Evolutionary conservation across 805 yeast genomes (phyloP).

Genomic region (Kodamaea jinghongensis): DNA sequence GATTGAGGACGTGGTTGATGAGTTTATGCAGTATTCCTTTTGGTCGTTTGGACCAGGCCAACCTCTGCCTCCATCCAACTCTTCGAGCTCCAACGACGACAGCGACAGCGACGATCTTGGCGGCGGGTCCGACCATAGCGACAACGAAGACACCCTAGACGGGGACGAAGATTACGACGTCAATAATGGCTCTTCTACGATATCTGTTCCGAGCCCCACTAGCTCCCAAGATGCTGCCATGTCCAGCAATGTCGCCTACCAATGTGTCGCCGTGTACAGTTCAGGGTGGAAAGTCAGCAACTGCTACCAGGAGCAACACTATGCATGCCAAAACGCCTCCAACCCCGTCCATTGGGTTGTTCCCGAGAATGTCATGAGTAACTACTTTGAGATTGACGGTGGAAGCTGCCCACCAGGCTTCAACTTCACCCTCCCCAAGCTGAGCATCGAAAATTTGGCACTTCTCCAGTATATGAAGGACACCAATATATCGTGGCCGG

Average conservation of each 20-base stretch:
- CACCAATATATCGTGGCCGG: slow-evolving; percentile 29
- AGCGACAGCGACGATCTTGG: neutral
- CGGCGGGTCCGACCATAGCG: neutral
- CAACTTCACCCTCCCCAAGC: slow-evolving; percentile 31
- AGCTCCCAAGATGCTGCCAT: neutral
- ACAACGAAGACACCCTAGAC: too few relatives aligned
- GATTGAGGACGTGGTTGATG: slow-evolving; percentile 24
- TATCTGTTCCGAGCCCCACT: too few relatives aligned
- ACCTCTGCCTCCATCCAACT: slow-evolving; percentile 47
- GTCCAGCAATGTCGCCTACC: slow-evolving; percentile 24
- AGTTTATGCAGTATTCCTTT: slow-evolving; percentile 28
- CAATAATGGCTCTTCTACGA: neutral
- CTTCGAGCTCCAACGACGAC: slow-evolving; percentile 1
- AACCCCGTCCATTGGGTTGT: slow-evolving; percentile 19
- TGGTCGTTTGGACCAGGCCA: slow-evolving; percentile 78
- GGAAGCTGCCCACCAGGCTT: slow-evolving; percentile 34
- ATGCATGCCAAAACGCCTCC: slow-evolving; percentile 52
- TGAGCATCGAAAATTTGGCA: slow-evolving; percentile 34
- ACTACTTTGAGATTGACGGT: slow-evolving; percentile 45
- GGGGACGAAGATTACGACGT: neutral
- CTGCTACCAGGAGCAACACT: slow-evolving; percentile 54
- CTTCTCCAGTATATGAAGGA: slow-evolving; percentile 26
- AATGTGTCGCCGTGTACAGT: slow-evolving; percentile 39
- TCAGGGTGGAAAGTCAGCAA: slow-evolving; percentile 65
- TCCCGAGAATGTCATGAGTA: slow-evolving; percentile 7